Base-by-base conservation (phyloP, 352 stramenopile species). In the Phytophthora hibernalis region DNA sequence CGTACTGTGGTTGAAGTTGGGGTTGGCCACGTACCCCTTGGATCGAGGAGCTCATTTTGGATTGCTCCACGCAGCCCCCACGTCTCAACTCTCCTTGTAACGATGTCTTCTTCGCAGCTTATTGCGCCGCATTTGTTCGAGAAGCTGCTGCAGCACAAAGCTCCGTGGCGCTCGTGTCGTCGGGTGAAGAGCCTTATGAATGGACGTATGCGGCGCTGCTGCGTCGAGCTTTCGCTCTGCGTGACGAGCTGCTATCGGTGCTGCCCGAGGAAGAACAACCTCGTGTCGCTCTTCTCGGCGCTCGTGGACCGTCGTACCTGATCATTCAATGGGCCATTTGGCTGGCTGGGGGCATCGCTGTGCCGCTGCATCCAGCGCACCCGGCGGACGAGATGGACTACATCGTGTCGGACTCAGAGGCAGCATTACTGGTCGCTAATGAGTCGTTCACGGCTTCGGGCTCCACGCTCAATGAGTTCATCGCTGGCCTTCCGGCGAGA, bases 271-370 rank as follows among this genome's bases (percentile, higher is more conserved):
- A 59, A 2, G 47, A 69, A 10, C 66, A 81, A 42, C 70, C 70
- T 50, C 77, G 77, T 21, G 55, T 90, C 6, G 77, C 77, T 12
- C 62, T 78, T 35, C 71, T 90, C 15, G 77, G 79, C 43, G 68
- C 59, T 35, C 79, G 79, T 35, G 79, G 69, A 0, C 67, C 79
- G 35, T 78, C 79, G 47, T 93, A 91, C 56, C 54, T 94, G 13
- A 61, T 77, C 10, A 85, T 89, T 22, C 80, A 92, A 52, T 96
- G 83, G 84, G 85, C 77, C 3, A 88, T 90, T 59, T 96, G 87
- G 87, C 72, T 90, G 11, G 76, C 81, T 0, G 87, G 83, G 10
- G 80, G 65, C 31, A 74, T 92, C 38, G 85, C 79, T 0, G 85
- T 95, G 42, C 87, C 85, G 6, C 70, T 95, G 24, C 84, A 90